Conservation (phyloP, 441 rosid species). For the Kokia cookei region DNA sequence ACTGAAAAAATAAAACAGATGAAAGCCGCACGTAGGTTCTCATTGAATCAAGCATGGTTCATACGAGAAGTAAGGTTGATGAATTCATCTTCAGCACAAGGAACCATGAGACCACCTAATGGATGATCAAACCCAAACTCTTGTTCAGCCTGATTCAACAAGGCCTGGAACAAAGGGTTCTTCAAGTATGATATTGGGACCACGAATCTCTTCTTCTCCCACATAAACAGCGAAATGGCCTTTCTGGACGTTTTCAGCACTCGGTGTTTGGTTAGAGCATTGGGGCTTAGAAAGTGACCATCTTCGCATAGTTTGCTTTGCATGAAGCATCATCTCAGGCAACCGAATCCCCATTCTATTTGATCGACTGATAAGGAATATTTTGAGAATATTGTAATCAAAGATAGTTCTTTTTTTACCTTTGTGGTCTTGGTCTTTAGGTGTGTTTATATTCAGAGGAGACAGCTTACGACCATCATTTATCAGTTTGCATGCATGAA, state of each 20-base stretch:
- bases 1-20: too few species aligned
- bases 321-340: neutral
- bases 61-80: constrained; percentile 22
- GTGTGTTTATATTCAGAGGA: neutral
- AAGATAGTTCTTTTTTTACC: too few species aligned
- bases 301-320: neutral
- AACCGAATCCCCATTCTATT: neutral
- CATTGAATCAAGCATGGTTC: neutral
- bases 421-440: too few species aligned
- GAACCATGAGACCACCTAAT: constrained; percentile 31
- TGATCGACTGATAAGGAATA: neutral
- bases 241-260: constrained; percentile 27
- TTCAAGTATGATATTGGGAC: constrained; percentile 29
- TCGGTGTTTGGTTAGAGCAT: neutral
- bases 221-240: constrained; percentile 47
- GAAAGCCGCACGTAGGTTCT: neutral
- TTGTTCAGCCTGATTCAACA: constrained; percentile 26
- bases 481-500: too few species aligned
- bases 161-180: too few species aligned
- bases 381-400: neutral
- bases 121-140: constrained; percentile 41
- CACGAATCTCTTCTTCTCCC: constrained; percentile 28
- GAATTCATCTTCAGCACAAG: constrained; percentile 35
- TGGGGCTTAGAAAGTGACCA: constrained; percentile 3
- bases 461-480: too few species aligned